These are phyloP conservation scores for Aethionema arabicum DNA, from an alignment of 345 rosid species.

Conservation along the genomic window DNA sequence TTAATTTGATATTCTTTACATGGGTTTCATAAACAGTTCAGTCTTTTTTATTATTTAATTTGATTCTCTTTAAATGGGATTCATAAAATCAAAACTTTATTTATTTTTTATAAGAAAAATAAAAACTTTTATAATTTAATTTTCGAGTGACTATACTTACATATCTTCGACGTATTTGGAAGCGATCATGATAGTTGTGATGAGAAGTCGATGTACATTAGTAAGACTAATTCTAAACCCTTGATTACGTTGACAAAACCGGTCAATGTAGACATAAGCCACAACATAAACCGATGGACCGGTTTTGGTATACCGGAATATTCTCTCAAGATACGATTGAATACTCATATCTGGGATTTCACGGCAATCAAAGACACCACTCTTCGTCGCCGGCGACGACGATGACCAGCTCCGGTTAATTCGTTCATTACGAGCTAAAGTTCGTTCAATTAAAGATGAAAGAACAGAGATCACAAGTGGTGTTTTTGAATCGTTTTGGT, in stretches of 20 bases:
- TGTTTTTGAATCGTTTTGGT: slow-evolving; percentile 55
- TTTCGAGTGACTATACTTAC: slow-evolving; percentile 52
- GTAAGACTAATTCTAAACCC: slow-evolving; percentile 61
- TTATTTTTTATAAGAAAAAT: background rate
- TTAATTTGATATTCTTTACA: too few species aligned
- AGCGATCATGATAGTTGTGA: slow-evolving; percentile 86
- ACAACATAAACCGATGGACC: slow-evolving; percentile 90
- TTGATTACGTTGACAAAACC: slow-evolving; percentile 74
- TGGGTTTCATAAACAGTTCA: too few species aligned
- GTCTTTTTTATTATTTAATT: too few species aligned
- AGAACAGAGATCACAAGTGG: slow-evolving; percentile 86
- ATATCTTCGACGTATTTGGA: slow-evolving; percentile 90
- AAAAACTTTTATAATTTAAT: background rate
- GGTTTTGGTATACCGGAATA: slow-evolving; percentile 74
- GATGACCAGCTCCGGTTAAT: slow-evolving; percentile 45
- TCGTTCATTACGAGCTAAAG: slow-evolving; percentile 69
- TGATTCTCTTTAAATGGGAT: too few species aligned
- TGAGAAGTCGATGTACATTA: slow-evolving; percentile 78
- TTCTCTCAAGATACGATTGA: slow-evolving; percentile 79
- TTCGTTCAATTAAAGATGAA: slow-evolving; percentile 74
- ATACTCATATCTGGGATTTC: slow-evolving; percentile 84
- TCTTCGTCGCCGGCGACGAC: slow-evolving; percentile 36
- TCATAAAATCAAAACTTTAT: too few species aligned
- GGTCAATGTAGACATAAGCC: slow-evolving; percentile 83
- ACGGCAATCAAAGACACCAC: slow-evolving; percentile 60